These are phyloP conservation scores for Coemansia sp. DNA, from an alignment of 192 early-diverging fungal species.

Conservation along the genomic window DNA sequence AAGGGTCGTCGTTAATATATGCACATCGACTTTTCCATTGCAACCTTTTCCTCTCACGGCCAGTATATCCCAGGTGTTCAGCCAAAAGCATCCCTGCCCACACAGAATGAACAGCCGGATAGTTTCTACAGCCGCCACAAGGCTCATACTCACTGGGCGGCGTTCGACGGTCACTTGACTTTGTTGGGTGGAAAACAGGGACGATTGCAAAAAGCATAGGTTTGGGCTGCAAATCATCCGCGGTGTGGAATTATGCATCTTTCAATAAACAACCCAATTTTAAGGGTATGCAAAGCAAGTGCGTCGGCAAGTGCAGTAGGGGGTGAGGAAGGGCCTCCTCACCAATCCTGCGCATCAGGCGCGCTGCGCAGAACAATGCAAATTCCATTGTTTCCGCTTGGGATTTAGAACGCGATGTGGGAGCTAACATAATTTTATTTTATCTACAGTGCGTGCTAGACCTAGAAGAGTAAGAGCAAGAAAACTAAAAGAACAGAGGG, in stretches of 20 bases:
- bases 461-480: background rate
- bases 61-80: background rate
- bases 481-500: slow-evolving; percentile 9
- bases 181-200: background rate
- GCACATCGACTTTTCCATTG: background rate
- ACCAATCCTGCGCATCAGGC: background rate
- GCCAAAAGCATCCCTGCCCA: background rate
- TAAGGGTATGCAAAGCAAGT: slow-evolving; percentile 2
- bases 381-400: slow-evolving; percentile 3
- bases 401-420: background rate
- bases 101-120: background rate
- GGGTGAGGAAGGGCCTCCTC: background rate
- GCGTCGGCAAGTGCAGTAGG: background rate
- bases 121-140: slow-evolving; percentile 8
- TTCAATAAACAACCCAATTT: background rate
- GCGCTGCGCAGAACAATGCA: background rate
- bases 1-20: background rate
- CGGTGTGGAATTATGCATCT: background rate
- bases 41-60: background rate
- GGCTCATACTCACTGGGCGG: background rate
- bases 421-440: slow-evolving; percentile 4
- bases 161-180: slow-evolving; percentile 8
- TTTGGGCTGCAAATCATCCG: background rate
- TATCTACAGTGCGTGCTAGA: slow-evolving; percentile 8
- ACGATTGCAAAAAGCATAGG: background rate